Evolutionary conservation across 306 rosid species (phyloP).

Genomic region (Rosa lucieae): DNA sequence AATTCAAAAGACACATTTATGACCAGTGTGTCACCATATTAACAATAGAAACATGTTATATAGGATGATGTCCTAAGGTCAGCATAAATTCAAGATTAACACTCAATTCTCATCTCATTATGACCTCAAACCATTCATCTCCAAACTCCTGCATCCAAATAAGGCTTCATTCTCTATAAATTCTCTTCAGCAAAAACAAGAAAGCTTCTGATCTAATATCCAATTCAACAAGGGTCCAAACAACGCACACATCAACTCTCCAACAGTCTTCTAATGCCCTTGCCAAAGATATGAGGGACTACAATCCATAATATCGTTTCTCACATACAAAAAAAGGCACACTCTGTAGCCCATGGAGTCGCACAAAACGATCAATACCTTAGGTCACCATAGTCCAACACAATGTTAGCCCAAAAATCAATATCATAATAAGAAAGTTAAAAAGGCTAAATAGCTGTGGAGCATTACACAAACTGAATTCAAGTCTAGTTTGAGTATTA

Average conservation of each 20-base stretch:
- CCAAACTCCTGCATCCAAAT: neutral
- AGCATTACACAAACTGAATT: neutral
- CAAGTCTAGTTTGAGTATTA: neutral
- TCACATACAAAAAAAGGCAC: too few relatives aligned
- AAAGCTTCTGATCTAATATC: neutral
- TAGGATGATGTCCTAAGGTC: neutral
- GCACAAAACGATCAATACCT: too few relatives aligned
- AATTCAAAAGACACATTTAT: neutral
- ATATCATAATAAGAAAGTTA: too few relatives aligned
- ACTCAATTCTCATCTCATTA: neutral
- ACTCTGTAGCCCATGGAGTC: too few relatives aligned
- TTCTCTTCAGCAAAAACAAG: neutral
- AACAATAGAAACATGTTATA: neutral
- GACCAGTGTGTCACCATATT: neutral
- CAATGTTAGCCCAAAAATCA: too few relatives aligned
- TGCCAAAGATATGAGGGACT: neutral
- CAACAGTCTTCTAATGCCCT: neutral
- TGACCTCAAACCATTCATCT: neutral
- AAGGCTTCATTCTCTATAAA: neutral
- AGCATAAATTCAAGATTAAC: neutral
- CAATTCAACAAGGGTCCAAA: neutral
- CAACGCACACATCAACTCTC: neutral
- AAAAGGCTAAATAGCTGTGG: neutral
- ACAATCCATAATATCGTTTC: neutral
- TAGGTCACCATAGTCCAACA: too few relatives aligned